phyloP scores from a whole-genome alignment of 208 protist species.

The Polymyxa betae region DNA sequence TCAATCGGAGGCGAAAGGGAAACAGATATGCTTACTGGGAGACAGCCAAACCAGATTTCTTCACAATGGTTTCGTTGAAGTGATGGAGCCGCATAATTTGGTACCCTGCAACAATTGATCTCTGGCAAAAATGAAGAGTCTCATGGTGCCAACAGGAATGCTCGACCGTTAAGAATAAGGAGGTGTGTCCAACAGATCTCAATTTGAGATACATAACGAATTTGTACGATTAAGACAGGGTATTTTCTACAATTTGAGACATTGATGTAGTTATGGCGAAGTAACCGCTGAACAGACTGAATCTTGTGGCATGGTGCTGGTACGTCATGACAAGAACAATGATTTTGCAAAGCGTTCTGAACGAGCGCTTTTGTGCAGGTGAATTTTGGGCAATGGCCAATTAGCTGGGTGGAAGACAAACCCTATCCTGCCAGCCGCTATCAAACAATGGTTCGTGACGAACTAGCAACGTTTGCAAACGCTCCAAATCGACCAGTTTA shows the following conservation, averaged over 20 bases:
- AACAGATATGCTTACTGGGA: not conserved
- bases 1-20: not conserved
- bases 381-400: conserved; percentile 31
- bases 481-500: not conserved
- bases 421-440: not conserved
- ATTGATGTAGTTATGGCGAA: conserved; percentile 23
- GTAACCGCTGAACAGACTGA: not conserved
- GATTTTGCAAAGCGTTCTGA: too few species aligned
- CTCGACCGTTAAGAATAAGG: not conserved
- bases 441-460: not conserved
- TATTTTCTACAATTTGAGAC: not conserved
- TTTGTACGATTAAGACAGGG: not conserved
- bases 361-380: too few species aligned
- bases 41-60: conserved; percentile 41
- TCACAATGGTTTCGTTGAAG: not conserved
- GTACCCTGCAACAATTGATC: not conserved
- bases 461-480: not conserved
- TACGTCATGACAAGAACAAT: too few species aligned
- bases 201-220: not conserved
- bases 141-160: not conserved
- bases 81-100: conserved; percentile 16
- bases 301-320: not conserved
- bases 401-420: not conserved
- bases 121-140: not conserved
- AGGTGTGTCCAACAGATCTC: not conserved